These are phyloP conservation scores for Trichoderma lentiforme DNA, from an alignment of 2,329 filamentous ascomycete genomes.

Conservation along the genomic window DNA sequence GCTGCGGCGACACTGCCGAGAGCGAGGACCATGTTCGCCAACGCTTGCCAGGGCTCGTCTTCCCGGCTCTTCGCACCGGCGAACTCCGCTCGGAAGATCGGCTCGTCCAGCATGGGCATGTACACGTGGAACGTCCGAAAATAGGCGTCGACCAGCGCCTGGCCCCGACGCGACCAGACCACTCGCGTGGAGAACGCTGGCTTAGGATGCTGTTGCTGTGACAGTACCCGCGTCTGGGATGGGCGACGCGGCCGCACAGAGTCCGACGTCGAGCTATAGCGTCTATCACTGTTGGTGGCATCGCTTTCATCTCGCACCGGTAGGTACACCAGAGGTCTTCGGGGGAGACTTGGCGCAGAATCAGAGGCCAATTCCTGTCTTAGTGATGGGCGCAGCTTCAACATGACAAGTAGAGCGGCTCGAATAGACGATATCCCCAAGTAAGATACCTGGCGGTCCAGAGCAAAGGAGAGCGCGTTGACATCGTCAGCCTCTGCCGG, in stretches of 20 bases:
- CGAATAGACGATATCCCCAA: constrained; percentile 63
- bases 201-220: no score
- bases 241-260: no score
- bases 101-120: constrained; percentile 58
- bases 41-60: constrained; percentile 56
- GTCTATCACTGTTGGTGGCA: constrained; percentile 23
- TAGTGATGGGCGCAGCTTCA: constrained; percentile 20
- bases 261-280: no score
- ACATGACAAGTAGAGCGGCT: constrained; percentile 57
- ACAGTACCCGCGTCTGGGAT: no score
- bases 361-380: constrained; percentile 24
- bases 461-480: constrained; percentile 56
- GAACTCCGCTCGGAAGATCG: constrained; percentile 57
- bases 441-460: constrained; percentile 55
- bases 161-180: no score
- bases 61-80: constrained; percentile 38
- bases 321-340: no score
- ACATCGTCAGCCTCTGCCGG: constrained; percentile 36
- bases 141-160: no score
- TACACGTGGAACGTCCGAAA: constrained; percentile 59
- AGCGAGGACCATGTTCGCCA: constrained; percentile 61
- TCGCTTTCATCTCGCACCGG: constrained; percentile 35
- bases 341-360: constrained; percentile 17
- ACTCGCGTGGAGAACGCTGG: no score
- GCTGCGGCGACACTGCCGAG: constrained; percentile 58